Conservation (phyloP, 345 rosid genomes). For the Rhodomyrtus tomentosa region DNA sequence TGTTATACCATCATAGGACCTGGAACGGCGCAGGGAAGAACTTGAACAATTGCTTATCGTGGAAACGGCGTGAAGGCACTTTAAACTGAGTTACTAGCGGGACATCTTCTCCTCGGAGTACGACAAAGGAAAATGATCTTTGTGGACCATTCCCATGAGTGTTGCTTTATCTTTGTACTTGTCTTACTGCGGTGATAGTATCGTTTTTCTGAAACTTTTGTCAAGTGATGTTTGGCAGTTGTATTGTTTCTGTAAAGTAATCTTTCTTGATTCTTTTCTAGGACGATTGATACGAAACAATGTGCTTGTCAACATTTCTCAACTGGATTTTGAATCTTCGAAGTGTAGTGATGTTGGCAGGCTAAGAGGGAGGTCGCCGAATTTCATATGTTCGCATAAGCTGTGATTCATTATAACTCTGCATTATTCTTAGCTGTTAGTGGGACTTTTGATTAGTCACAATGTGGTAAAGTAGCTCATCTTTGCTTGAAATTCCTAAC, state of each 20-base stretch:
- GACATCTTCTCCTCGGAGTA: neutral
- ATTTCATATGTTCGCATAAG: neutral
- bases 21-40: constrained; percentile 71
- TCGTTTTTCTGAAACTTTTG: neutral
- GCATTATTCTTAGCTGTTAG: neutral
- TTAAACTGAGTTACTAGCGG: neutral
- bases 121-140: neutral
- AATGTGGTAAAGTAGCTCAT: neutral
- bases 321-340: neutral
- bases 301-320: neutral
- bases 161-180: neutral
- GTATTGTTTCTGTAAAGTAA: neutral
- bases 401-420: neutral
- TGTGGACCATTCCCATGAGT: neutral
- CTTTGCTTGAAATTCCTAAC: neutral
- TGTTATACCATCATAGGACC: constrained; percentile 34
- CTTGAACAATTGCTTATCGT: constrained; percentile 70
- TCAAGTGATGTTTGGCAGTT: neutral
- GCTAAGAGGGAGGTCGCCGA: neutral
- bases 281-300: neutral
- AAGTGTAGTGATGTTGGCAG: neutral
- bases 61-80: constrained; percentile 26
- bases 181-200: neutral
- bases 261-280: neutral
- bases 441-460: neutral